Base-by-base conservation (phyloP, 208 protist species). In the Leishmania arabica region DNA sequence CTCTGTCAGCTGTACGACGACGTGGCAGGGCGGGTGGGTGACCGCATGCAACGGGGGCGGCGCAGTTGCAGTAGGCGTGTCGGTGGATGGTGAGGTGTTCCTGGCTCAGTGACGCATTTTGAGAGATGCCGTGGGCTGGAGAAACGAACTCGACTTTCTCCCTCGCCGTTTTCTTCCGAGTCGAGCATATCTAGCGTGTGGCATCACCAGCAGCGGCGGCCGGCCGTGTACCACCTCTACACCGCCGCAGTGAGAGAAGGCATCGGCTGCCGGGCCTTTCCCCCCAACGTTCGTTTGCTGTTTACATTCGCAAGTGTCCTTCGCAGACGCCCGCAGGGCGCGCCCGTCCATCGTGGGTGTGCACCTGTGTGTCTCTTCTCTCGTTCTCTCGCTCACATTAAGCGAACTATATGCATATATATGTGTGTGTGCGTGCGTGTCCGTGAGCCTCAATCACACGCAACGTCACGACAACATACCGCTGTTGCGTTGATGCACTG, bases 1-100 rank as follows among this genome's bases (percentile, higher is more conserved):
- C 21, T 86, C 86, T 45, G 87, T 93, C 21, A 88, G 84, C 66
- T 97, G 93, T 79, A 77, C 79, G 54, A 88, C 86, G 15, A 90
- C 83, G 19, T 97, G 93, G 92, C 88, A 94, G 37, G 93, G 93
- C 27, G 90, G 88, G n/a, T 95, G 91, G 92, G 91, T 89, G 34
- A 78, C 81, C 3, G 74, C 82, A 21, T 78, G 64, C 60, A 85
- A 86, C 62, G 27, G 84, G 21, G 79, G 77, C 75, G 88, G 89
- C 13, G 77, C 76, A 7, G 85, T 71, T 42, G 92, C 93, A 17
- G 89, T 90, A 21, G 93, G 92, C 37, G 72, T 97, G n/a, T 95
- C 93, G n/a, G 84, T 88, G 31, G 87, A 89, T 54, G 84, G 89
- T 60, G 93, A 97, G 58, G 45, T 97, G 37, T 95, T 94, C 80